Evolutionary conservation across 805 yeast genomes (phyloP).

Genomic region (Debaryomyces tyrocola): DNA sequence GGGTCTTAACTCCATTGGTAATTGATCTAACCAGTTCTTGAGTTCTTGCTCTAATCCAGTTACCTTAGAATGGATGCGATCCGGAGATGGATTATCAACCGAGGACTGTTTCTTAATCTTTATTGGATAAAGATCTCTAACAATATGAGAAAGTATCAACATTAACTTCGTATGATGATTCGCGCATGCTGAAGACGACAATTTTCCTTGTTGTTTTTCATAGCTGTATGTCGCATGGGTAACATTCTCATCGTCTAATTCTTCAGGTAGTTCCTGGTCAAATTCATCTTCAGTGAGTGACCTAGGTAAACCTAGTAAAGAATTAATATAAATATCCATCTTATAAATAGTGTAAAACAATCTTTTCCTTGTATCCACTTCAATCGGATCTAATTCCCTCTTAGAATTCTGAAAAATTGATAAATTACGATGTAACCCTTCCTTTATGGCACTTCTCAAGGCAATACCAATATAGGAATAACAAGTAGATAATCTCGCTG

Average conservation of each 20-base stretch:
- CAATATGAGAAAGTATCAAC: constrained; percentile 67
- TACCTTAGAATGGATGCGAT: constrained; percentile 46
- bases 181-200: constrained; percentile 77
- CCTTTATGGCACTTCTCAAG: constrained; percentile 74
- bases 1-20: constrained; percentile 73
- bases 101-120: constrained; percentile 35
- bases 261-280: constrained; percentile 84
- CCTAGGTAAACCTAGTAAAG: constrained; percentile 82
- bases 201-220: constrained; percentile 48
- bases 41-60: constrained; percentile 67
- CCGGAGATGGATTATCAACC: constrained; percentile 19
- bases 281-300: constrained; percentile 75
- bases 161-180: constrained; percentile 81
- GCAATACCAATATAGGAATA: constrained; percentile 91
- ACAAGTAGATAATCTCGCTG: constrained; percentile 83
- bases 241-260: constrained; percentile 83
- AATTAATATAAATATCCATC: constrained; percentile 86
- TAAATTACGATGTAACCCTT: constrained; percentile 79
- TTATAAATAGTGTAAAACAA: constrained; percentile 88
- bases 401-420: constrained; percentile 45
- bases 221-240: constrained; percentile 59
- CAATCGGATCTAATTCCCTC: constrained; percentile 67
- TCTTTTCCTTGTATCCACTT: constrained; percentile 78
- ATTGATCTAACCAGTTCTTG: constrained; percentile 65
- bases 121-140: constrained; percentile 73